Base-by-base conservation (phyloP, 257 asterid genomes). In the Solanum pennellii region DNA sequence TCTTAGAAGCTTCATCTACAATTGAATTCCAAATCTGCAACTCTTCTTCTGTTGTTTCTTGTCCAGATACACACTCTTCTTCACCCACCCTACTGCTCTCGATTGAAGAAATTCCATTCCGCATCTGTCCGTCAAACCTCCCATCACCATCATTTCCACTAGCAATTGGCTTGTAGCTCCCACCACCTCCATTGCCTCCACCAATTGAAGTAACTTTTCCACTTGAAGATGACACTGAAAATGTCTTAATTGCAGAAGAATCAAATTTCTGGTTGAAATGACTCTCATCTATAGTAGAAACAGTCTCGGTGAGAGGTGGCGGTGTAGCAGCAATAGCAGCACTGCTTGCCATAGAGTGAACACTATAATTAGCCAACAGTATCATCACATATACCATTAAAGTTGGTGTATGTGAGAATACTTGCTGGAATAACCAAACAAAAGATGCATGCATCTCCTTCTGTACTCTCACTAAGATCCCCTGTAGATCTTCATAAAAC, bases 391-490 rank as follows among this genome's bases (percentile, higher is more conserved):
- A 92, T 65, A 97, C 94, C 99, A 97, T 97, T 69, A 97, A 86
- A 68, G 96, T 96, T 1, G 99, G 99, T 25, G 99, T 97, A 13
- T 92, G 96, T 0, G 99, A 96, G 90, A 97, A 97, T 9, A 97
- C 98, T 82, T 94, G 96, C 94, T 97, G 96, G 91, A 97, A 97
- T 90, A 97, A 86, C 99, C 99, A 97, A 37, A 96, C 99, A 56
- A 97, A 97, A 3, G 99, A 95, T 0, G 97, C 97, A 73, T 96
- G 93, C 92, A 97, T 93, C 88, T 97, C 99, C 88, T 88, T 93
- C 71, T 94, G 98, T 49, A 95, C 99, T 76, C 94, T 92, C 29
- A 87, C 95, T 25, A 96, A 80, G 47, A 96, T 94, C 82, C 96
- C 99, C n/a, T 92, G 98, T 85, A 97, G 80, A 89, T 97, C 99